phyloP scores from a whole-genome alignment of 2,329 filamentous ascomycete genomes.

The Hypoxylon sp. region DNA sequence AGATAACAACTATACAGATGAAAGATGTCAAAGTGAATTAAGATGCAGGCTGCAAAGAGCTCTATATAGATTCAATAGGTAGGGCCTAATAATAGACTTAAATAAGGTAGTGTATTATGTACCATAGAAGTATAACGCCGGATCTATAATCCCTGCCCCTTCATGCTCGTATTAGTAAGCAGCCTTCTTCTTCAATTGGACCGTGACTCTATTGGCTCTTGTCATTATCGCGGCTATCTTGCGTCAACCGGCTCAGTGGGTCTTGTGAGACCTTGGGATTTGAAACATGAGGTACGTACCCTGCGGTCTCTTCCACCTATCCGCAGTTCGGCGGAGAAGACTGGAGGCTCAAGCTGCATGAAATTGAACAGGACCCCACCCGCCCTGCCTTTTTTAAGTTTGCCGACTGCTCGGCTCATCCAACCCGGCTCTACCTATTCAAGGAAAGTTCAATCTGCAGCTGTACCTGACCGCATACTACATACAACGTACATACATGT shows the following conservation, averaged over 20 bases:
- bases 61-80: slow-evolving; percentile 5
- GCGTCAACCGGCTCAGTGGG: slow-evolving; percentile 45
- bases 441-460: slow-evolving; percentile 42
- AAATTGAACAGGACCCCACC: slow-evolving; percentile 45
- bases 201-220: slow-evolving; percentile 30
- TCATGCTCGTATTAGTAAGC: slow-evolving; percentile 34
- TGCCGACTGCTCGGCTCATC: slow-evolving; percentile 47
- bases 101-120: no score
- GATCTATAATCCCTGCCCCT: slow-evolving; percentile 22
- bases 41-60: not conserved
- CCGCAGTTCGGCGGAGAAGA: slow-evolving; percentile 40
- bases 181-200: not conserved
- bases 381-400: slow-evolving; percentile 44
- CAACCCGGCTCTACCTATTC: slow-evolving; percentile 41
- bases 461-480: slow-evolving; percentile 37
- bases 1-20: not conserved
- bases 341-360: slow-evolving; percentile 47
- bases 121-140: not conserved
- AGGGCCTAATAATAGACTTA: slow-evolving; percentile 29
- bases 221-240: slow-evolving; percentile 50
- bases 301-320: slow-evolving; percentile 35
- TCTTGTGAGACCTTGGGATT: slow-evolving; percentile 35
- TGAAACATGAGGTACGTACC: slow-evolving; percentile 45
- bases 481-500: slow-evolving; percentile 3
- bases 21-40: not conserved